phyloP scores from a whole-genome alignment of 1,284 basidiomycete genomes.

The Ustilago loliicola region DNA sequence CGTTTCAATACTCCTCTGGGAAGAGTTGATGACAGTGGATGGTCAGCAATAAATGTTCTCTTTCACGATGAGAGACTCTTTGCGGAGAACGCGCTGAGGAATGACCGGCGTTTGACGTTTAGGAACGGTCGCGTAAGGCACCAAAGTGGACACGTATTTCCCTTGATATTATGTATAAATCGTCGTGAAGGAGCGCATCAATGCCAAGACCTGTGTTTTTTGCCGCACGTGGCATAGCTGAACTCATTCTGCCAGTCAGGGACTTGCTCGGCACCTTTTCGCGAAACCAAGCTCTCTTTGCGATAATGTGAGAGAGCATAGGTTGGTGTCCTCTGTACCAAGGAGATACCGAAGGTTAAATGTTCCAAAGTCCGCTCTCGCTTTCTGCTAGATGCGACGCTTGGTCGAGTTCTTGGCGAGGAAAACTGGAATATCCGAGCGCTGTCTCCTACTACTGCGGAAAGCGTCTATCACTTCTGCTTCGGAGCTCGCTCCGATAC shows the following conservation, averaged over 20 bases:
- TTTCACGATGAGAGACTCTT: neutral
- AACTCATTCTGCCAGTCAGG: conserved; percentile 6
- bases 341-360: neutral
- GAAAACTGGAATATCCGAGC: neutral
- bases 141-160: neutral
- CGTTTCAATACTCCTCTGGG: neutral
- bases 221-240: conserved; percentile 24
- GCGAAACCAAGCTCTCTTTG: neutral
- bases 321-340: neutral
- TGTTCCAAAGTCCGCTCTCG: neutral
- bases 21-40: neutral
- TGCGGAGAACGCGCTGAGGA: neutral
- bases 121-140: neutral
- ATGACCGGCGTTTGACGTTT: neutral
- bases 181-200: neutral
- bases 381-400: neutral
- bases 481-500: neutral
- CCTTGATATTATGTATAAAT: neutral
- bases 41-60: neutral
- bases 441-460: neutral
- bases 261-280: conserved; percentile 4
- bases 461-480: neutral
- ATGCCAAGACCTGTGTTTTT: conserved; percentile 11
- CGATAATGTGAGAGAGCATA: neutral
- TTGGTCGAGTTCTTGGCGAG: conserved; percentile 4